These are phyloP conservation scores for Sisymbrium irio DNA, from an alignment of 345 rosid genomes.

Conservation along the genomic window DNA sequence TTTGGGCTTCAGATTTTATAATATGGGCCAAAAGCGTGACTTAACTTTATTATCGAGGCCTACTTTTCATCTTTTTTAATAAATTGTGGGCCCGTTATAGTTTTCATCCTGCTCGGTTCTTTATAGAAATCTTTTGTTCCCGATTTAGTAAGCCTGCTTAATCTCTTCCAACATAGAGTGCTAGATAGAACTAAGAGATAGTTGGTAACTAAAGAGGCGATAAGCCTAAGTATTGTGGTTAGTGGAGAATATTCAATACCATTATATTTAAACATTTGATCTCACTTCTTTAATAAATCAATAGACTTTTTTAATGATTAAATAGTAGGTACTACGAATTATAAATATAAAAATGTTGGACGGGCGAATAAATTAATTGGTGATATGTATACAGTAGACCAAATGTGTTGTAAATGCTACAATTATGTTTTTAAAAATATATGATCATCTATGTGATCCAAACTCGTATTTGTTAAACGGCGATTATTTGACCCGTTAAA, in stretches of 20 bases:
- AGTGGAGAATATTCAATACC: conserved; percentile 7
- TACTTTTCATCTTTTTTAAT: not conserved
- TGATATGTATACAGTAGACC: not conserved
- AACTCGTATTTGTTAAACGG: not conserved
- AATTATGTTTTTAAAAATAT: not conserved
- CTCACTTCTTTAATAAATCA: not conserved
- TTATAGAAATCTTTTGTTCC: not conserved
- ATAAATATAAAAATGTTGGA: not conserved
- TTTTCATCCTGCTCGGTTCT: not conserved
- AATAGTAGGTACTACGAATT: not conserved
- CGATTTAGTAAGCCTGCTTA: conserved; percentile 11
- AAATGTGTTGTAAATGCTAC: not conserved
- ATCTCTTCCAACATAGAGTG: not conserved
- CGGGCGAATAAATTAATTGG: not conserved
- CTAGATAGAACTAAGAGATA: not conserved
- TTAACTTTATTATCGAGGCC: too few species aligned
- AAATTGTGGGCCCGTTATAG: not conserved
- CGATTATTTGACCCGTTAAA: not conserved
- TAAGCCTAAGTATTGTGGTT: not conserved
- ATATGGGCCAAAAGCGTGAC: too few species aligned
- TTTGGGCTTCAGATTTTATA: not conserved
- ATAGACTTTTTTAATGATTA: not conserved
- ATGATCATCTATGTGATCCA: not conserved
- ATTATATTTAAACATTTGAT: not conserved
- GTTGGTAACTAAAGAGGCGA: not conserved